Conservation (phyloP, 371 early-diverging fungal genomes). For the Mortierella sp. region DNA sequence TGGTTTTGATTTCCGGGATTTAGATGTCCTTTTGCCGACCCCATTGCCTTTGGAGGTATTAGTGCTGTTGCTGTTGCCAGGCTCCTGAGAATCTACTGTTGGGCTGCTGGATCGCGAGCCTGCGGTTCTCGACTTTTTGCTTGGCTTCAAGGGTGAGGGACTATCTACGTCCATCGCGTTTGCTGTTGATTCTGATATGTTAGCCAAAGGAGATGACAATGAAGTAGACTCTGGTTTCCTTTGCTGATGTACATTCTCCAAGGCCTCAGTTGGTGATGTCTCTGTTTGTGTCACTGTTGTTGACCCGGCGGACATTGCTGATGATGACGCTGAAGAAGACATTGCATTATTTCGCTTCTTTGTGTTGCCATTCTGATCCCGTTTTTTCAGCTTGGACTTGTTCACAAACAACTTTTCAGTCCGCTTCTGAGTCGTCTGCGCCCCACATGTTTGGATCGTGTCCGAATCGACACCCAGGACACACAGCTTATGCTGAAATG, state of each 20-base stretch:
- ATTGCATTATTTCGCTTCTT: slow-evolving; percentile 15
- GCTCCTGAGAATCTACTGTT: slow-evolving; percentile 7
- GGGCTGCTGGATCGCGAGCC: slow-evolving; percentile 15
- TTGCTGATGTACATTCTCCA: not conserved
- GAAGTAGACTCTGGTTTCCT: not conserved
- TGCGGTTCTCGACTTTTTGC: slow-evolving; percentile 19
- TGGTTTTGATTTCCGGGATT: slow-evolving; percentile 16
- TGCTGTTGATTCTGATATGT: not conserved
- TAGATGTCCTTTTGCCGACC: slow-evolving; percentile 13
- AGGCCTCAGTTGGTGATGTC: not conserved
- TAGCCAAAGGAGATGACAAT: not conserved
- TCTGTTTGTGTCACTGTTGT: slow-evolving; percentile 5
- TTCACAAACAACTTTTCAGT: slow-evolving; percentile 58
- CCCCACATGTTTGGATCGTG: slow-evolving; percentile 82
- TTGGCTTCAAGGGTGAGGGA: slow-evolving; percentile 4
- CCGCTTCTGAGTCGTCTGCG: slow-evolving; percentile 69
- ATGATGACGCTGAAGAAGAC: not conserved
- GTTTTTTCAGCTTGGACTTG: slow-evolving; percentile 31
- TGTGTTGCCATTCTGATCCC: not conserved
- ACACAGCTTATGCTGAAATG: slow-evolving; percentile 71
- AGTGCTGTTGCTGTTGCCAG: slow-evolving; percentile 2
- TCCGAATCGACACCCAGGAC: slow-evolving; percentile 87
- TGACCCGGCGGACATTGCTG: slow-evolving; percentile 4
- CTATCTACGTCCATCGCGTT: not conserved
- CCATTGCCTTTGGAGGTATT: not conserved